Conservation (phyloP, 139 green algal genomes). For the Picochlorum sp. region DNA sequence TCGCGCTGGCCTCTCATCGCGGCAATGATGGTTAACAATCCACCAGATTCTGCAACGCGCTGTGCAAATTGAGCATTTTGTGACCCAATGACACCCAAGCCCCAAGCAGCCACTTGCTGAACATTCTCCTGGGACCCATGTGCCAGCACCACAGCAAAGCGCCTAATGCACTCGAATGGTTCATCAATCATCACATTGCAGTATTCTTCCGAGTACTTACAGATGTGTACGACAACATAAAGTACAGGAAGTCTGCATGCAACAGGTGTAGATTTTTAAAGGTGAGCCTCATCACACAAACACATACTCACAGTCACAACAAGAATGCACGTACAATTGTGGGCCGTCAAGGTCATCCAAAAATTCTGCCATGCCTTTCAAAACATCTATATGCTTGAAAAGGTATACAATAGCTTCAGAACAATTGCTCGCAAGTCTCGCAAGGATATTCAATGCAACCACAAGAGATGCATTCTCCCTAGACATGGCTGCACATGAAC, state of each 20-base stretch:
- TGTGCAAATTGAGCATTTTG: neutral
- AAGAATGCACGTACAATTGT: no score
- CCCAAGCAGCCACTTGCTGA: conserved; percentile 13
- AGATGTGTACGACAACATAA: neutral
- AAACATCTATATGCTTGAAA: no score
- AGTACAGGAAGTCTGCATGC: neutral
- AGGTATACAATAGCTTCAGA: no score
- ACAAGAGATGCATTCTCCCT: no score
- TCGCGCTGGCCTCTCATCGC: neutral
- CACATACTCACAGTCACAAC: no score
- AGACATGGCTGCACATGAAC: no score
- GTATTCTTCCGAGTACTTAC: neutral
- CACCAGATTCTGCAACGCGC: neutral
- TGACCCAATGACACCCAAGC: conserved; percentile 11
- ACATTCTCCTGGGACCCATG: conserved; percentile 3
- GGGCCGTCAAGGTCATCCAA: no score
- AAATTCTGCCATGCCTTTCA: no score
- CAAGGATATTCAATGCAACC: no score
- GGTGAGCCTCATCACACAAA: no score
- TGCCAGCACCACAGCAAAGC: neutral
- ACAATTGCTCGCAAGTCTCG: no score
- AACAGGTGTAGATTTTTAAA: no score
- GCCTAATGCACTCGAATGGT: conserved; percentile 1
- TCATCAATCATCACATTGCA: neutral
- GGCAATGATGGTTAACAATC: conserved; percentile 4